Evolutionary conservation across 2,329 filamentous ascomycete species (phyloP), one percentile per base, ranked within the genome.

Genomic region (Stachybotrys elegans): DNA sequence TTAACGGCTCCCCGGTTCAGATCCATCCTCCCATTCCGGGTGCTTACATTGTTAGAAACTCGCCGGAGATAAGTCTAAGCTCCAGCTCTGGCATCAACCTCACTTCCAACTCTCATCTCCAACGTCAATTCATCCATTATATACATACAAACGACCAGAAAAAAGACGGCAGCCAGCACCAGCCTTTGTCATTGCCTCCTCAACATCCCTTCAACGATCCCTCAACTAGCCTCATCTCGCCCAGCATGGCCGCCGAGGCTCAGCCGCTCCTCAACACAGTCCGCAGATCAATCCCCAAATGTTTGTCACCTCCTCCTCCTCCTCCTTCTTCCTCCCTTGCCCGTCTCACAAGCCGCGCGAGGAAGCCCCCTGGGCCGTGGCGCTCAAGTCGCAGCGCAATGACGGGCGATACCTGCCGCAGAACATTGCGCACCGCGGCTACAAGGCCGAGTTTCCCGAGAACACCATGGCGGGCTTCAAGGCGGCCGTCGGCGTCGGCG

Each of bases 401-500:
- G 46, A 56, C 12, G 47, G 50, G 20, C 51, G 57, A 5, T 57
- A 51, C 20, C 62, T 81, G 40, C 87, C 88, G 2, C 84, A 88
- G 60, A 77, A 81, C 44, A 88, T 93, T 50, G 86, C 84, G 2
- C 88, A 92, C 68, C 76, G 88, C 45, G 88, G 88, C 36, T 89
- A 84, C 73, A 92, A 88, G 60, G 81, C 83, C 1, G 74, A 75
- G 42, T 87, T 76, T 53, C 89, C 92, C 0, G 92, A 97, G 65
- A 97, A 97, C 66, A 86, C 87, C 2, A 81, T 96, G 75, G 76
- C 73, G 14, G 86, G 87, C 7, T 94, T 95, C 67, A 71, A 71
- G 45, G 84, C 76, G 22, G 91, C 90, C 2, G 76, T 92, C 3
- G 70, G 80, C 23, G 82, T 81, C 16, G 88, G 88, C 17, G 81